phyloP scores from a whole-genome alignment of 2,329 filamentous ascomycete species.

The Falciphora oryzae region DNA sequence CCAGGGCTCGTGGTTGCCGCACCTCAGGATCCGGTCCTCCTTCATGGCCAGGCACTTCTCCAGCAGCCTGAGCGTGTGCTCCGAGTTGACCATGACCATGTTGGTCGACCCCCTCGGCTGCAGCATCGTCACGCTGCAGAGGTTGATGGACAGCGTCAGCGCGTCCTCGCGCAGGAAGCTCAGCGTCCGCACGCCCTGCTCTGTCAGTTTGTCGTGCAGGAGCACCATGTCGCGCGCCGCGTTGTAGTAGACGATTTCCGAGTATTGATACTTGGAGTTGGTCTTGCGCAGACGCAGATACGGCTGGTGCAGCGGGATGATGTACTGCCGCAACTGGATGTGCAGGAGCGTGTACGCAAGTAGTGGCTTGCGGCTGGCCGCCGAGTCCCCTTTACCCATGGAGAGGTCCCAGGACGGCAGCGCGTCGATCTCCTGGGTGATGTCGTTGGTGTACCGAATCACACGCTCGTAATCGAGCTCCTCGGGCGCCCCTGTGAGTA shows the following conservation, averaged over 20 bases:
- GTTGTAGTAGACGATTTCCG: slow-evolving; percentile 59
- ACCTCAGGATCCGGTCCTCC: slow-evolving; percentile 54
- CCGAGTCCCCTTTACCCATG: slow-evolving; percentile 20
- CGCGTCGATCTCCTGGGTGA: slow-evolving; percentile 55
- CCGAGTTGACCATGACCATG: slow-evolving; percentile 57
- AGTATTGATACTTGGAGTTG: slow-evolving; percentile 57
- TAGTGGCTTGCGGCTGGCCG: slow-evolving; percentile 45
- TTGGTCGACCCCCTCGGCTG: slow-evolving; percentile 53
- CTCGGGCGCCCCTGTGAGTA: slow-evolving; percentile 48
- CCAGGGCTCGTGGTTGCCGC: slow-evolving; percentile 60
- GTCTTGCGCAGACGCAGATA: slow-evolving; percentile 54
- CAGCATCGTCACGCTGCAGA: slow-evolving; percentile 55
- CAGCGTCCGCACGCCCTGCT: slow-evolving; percentile 52
- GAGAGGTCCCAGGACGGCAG: slow-evolving; percentile 49
- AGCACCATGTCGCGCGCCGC: slow-evolving; percentile 56
- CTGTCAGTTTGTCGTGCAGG: slow-evolving; percentile 54
- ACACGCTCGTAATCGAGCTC: slow-evolving; percentile 57
- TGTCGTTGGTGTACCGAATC: slow-evolving; percentile 54
- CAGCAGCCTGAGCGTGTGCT: slow-evolving; percentile 54
- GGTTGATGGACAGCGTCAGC: slow-evolving; percentile 53
- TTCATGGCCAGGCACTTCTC: slow-evolving; percentile 57
- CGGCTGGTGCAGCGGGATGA: slow-evolving; percentile 55
- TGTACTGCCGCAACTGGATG: slow-evolving; percentile 56
- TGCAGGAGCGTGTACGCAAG: slow-evolving; percentile 55
- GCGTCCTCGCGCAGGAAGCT: slow-evolving; percentile 57